A percentile compares a stretch with the other conserved stretches of the same genome.
phyloP scores from a whole-genome alignment of 2,329 filamentous ascomycete genomes.

The Pyrenophora tritici-repentis region DNA sequence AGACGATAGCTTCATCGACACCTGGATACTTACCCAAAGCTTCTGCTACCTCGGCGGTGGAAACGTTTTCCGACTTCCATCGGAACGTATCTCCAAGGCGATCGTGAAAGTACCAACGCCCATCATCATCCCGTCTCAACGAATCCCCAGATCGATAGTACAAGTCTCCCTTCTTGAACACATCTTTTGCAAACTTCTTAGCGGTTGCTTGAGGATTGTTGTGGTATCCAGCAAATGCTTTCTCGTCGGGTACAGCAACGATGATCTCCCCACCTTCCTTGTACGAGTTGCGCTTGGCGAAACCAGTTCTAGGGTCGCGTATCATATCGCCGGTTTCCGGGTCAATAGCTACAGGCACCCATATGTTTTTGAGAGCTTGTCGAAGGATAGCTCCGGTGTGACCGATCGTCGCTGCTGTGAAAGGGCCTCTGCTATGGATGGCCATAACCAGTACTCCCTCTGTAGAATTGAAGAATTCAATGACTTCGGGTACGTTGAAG shows the following conservation, averaged over 20 bases:
- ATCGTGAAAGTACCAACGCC: conserved; percentile 55
- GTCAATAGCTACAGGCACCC: conserved; percentile 70
- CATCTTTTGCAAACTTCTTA: conserved; percentile 55
- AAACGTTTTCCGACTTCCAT: conserved; percentile 56
- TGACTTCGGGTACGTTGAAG: conserved; percentile 65
- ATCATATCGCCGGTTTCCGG: conserved; percentile 68
- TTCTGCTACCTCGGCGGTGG: conserved; percentile 53
- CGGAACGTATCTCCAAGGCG: conserved; percentile 54
- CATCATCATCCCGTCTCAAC: conserved; percentile 48
- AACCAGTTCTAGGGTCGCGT: conserved; percentile 68
- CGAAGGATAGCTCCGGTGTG: conserved; percentile 69
- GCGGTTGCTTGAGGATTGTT: conserved; percentile 67
- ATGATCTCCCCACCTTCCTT: conserved; percentile 74
- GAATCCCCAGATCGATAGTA: conserved; percentile 55
- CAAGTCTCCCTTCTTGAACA: conserved; percentile 52
- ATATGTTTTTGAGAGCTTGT: conserved; percentile 56
- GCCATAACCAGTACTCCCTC: conserved; percentile 69
- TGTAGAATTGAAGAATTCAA: conserved; percentile 77
- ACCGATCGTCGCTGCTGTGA: conserved; percentile 64
- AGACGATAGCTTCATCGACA: conserved; percentile 53
- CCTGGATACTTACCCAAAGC: conserved; percentile 49
- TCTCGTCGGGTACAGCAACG: conserved; percentile 59
- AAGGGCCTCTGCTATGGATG: conserved; percentile 59
- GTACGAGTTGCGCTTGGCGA: conserved; percentile 65
- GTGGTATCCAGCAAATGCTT: conserved; percentile 66